phyloP scores from a whole-genome alignment of 2,329 filamentous ascomycete genomes.

The Pseudovirgaria hyperparasitica region DNA sequence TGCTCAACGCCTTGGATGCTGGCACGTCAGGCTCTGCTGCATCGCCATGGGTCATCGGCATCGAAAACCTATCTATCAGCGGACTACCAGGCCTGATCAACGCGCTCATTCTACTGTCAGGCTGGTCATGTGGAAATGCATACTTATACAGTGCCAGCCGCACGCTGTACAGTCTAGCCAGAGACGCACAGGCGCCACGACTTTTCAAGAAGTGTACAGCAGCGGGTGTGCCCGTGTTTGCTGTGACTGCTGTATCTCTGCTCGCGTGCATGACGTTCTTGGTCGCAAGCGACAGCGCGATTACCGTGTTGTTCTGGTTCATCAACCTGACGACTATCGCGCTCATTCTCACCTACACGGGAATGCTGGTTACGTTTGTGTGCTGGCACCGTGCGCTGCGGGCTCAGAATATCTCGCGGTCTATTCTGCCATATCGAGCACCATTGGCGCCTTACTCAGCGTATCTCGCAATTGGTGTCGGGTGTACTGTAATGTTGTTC shows the following conservation, averaged over 20 bases:
- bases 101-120: slow-evolving; percentile 13
- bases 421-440: slow-evolving; percentile 6
- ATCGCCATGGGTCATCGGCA: slow-evolving; percentile 42
- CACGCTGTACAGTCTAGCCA: slow-evolving; percentile 13
- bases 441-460: slow-evolving; percentile 5
- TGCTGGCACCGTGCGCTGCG: slow-evolving; percentile 7
- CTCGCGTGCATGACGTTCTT: slow-evolving; percentile 6
- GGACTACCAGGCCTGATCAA: slow-evolving; percentile 17
- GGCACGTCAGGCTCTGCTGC: slow-evolving; percentile 21
- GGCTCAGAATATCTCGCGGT: slow-evolving; percentile 4
- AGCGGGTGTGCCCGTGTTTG: slow-evolving; percentile 30
- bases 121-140: slow-evolving; percentile 14
- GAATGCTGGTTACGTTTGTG: slow-evolving; percentile 7
- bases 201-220: slow-evolving; percentile 10
- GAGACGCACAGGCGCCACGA: slow-evolving; percentile 12
- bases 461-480: slow-evolving; percentile 12
- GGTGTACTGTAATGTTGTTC: too few species aligned
- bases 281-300: slow-evolving; percentile 4
- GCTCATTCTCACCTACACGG: slow-evolving; percentile 6
- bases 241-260: slow-evolving; percentile 27
- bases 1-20: slow-evolving; percentile 28
- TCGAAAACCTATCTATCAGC: slow-evolving; percentile 30
- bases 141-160: slow-evolving; percentile 15
- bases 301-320: slow-evolving; percentile 21
- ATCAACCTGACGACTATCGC: slow-evolving; percentile 21